phyloP scores from a whole-genome alignment of 2,329 filamentous ascomycete genomes.

The Pseudodiploospora longispora region DNA sequence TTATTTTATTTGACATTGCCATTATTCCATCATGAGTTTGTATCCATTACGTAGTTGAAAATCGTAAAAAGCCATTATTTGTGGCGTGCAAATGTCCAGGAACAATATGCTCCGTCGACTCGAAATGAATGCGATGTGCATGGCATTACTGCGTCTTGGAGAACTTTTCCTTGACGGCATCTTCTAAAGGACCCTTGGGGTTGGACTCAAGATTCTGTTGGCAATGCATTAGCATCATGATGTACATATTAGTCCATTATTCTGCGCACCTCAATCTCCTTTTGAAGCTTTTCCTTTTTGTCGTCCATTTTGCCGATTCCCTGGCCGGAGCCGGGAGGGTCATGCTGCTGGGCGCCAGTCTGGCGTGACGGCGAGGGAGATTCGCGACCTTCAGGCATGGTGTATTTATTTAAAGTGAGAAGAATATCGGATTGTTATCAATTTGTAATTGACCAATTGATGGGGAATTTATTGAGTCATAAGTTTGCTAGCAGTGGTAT shows the following conservation, averaged over 20 bases:
- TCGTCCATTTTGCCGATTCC: slow-evolving; percentile 47
- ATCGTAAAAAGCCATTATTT: too few species aligned
- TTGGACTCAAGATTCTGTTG: slow-evolving; percentile 51
- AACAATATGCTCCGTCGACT: too few species aligned
- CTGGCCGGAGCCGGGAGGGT: slow-evolving; percentile 48
- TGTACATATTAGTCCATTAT: not conserved
- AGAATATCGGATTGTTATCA: too few species aligned
- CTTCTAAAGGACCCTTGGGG: slow-evolving; percentile 56
- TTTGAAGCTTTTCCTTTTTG: slow-evolving; percentile 44
- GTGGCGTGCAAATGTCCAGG: too few species aligned
- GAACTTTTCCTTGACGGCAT: slow-evolving; percentile 53
- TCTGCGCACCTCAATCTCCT: slow-evolving; percentile 39
- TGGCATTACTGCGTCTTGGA: slow-evolving; percentile 33
- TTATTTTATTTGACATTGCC: too few species aligned
- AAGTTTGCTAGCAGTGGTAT: too few species aligned
- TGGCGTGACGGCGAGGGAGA: slow-evolving; percentile 69
- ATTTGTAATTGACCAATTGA: too few species aligned
- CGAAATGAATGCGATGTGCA: not conserved
- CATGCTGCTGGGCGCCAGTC: slow-evolving; percentile 54
- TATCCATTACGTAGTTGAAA: too few species aligned
- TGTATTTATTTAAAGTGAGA: slow-evolving; percentile 19
- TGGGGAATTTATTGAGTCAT: too few species aligned
- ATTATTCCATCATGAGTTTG: too few species aligned
- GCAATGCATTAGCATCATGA: not conserved
- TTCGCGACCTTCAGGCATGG: slow-evolving; percentile 67